Evolutionary conservation across 176 grass and related monocot genomes (phyloP).

Genomic region (Miscanthus lutarioriparius): DNA sequence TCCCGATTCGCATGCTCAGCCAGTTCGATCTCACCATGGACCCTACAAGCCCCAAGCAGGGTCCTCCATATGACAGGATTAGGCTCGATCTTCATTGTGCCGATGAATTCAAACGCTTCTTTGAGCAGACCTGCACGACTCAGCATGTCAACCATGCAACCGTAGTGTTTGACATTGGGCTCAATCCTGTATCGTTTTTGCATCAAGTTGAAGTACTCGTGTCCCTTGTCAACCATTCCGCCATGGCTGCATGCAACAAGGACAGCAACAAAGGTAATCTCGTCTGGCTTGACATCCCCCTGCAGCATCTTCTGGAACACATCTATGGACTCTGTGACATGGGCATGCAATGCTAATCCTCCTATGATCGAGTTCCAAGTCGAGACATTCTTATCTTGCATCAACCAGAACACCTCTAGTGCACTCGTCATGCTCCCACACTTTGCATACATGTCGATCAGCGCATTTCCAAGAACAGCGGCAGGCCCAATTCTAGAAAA

Average conservation of each 20-base stretch:
- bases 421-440: slow-evolving; percentile 67
- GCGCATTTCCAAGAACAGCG: slow-evolving; percentile 57
- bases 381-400: slow-evolving; percentile 74
- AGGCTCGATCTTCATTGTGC: slow-evolving; percentile 68
- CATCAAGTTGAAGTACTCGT: slow-evolving; percentile 71
- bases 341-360: slow-evolving; percentile 72
- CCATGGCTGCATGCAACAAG: slow-evolving; percentile 81
- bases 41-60: slow-evolving; percentile 77
- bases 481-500: slow-evolving; percentile 44
- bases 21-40: slow-evolving; percentile 70
- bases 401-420: slow-evolving; percentile 51
- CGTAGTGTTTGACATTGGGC: slow-evolving; percentile 81
- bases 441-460: slow-evolving; percentile 89
- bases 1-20: slow-evolving; percentile 63
- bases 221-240: slow-evolving; percentile 61
- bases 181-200: slow-evolving; percentile 60
- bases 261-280: slow-evolving; percentile 85
- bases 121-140: slow-evolving; percentile 74
- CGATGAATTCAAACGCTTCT: slow-evolving; percentile 78
- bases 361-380: slow-evolving; percentile 85
- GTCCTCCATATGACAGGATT: slow-evolving; percentile 85
- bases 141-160: slow-evolving; percentile 89
- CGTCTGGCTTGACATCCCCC: slow-evolving; percentile 57
- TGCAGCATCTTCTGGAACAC: slow-evolving; percentile 70
- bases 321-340: slow-evolving; percentile 46